Evolutionary conservation across 345 rosid species (phyloP).

Genomic region (Eutrema yunnanense): DNA sequence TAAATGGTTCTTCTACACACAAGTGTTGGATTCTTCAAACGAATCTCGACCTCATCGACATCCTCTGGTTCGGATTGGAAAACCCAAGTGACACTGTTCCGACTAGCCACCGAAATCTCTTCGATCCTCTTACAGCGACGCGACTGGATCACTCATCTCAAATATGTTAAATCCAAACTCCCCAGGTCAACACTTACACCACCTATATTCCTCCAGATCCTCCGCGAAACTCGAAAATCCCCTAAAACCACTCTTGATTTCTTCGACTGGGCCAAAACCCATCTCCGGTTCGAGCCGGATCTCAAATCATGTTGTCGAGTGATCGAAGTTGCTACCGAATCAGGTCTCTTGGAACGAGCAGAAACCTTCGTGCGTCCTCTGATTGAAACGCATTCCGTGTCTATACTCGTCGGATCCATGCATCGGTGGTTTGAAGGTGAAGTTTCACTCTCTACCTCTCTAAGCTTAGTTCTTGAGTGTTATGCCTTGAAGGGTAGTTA

Average conservation of each 20-base stretch:
- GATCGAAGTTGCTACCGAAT: constrained; percentile 27
- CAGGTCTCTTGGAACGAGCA: constrained; percentile 32
- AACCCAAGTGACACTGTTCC: constrained; percentile 34
- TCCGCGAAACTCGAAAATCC: constrained; percentile 37
- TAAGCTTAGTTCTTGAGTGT: constrained; percentile 43
- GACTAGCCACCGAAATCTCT: constrained; percentile 45
- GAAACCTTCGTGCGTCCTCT: constrained; percentile 38
- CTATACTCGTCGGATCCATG: constrained; percentile 37
- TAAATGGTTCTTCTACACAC: constrained; percentile 11
- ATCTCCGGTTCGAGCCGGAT: constrained; percentile 51
- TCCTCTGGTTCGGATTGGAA: constrained; percentile 43
- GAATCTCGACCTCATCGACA: constrained; percentile 33
- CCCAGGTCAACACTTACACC: constrained; percentile 45
- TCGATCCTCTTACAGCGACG: constrained; percentile 52
- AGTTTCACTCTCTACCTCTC: constrained; percentile 20
- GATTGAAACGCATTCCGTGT: constrained; percentile 30
- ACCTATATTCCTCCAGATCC: constrained; percentile 46
- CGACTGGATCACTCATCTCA: constrained; percentile 41
- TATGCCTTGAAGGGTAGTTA: constrained; percentile 36
- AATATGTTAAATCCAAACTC: constrained; percentile 28
- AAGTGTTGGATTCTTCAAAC: constrained; percentile 16
- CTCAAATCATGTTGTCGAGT: constrained; percentile 44
- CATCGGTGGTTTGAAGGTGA: constrained; percentile 40
- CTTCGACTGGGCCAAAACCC: constrained; percentile 48
- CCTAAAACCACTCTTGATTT: constrained; percentile 46